A percentile compares a stretch with the other conserved stretches of the same genome.
phyloP scores from a whole-genome alignment of 192 early-diverging fungal genomes.

The Gaertneriomyces semiglobifer region DNA sequence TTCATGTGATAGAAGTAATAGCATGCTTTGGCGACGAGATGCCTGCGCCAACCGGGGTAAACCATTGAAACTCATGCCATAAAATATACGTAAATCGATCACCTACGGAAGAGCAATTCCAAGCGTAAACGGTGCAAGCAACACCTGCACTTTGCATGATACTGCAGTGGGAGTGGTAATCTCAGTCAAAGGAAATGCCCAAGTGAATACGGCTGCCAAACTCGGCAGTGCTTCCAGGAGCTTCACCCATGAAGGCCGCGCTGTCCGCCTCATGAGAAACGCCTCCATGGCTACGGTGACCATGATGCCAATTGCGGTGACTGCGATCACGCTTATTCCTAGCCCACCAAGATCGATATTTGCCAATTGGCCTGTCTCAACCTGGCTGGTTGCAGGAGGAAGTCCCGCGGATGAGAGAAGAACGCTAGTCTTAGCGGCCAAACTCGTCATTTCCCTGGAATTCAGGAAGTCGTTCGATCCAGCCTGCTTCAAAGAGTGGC shows the following conservation, averaged over 20 bases:
- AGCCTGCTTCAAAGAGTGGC: constrained; percentile 13
- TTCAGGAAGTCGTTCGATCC: constrained; percentile 4
- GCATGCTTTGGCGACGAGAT: neutral
- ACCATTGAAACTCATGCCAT: neutral
- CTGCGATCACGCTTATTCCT: constrained; percentile 1
- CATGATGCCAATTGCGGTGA: constrained; percentile 11
- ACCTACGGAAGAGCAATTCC: neutral
- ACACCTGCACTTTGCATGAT: constrained; percentile 19
- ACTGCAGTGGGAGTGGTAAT: constrained; percentile 5
- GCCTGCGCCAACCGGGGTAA: neutral
- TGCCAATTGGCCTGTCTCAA: constrained; percentile 2
- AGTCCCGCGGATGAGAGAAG: neutral
- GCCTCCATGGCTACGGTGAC: neutral
- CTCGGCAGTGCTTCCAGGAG: neutral
- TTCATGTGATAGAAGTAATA: neutral
- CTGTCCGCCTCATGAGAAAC: neutral
- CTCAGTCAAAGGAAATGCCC: constrained; percentile 21
- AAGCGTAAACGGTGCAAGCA: neutral
- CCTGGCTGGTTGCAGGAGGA: neutral
- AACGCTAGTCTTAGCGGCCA: neutral
- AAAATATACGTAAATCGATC: neutral
- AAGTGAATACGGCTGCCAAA: constrained; percentile 2
- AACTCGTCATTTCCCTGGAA: constrained; percentile 1
- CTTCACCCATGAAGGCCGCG: neutral
- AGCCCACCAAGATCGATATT: no score